Percentiles rank a stretch among this genome's conserved stretches.
Conservation (phyloP, 1,284 basidiomycete species). For the Tremellales sp. region DNA sequence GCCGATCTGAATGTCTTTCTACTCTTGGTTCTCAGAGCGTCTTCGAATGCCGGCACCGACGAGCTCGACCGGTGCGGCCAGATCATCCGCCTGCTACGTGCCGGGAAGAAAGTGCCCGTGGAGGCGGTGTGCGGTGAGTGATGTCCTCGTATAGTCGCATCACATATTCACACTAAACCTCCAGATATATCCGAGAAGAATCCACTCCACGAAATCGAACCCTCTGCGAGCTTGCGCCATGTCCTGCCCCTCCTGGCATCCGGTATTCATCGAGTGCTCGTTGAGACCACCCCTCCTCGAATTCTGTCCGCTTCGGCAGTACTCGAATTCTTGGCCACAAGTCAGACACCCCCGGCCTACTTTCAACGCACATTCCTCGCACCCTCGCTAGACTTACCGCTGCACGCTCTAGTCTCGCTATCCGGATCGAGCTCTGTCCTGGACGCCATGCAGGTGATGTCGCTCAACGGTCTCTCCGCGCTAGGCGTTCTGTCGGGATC, state of each 20-base stretch:
- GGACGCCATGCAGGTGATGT: constrained; percentile 42
- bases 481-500: constrained; percentile 23
- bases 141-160: not conserved
- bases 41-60: constrained; percentile 6
- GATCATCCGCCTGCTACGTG: not conserved
- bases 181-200: constrained; percentile 39
- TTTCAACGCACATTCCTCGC: constrained; percentile 19
- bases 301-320: constrained; percentile 25
- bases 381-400: constrained; percentile 13
- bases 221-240: constrained; percentile 19
- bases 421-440: constrained; percentile 26
- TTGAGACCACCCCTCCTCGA: constrained; percentile 9
- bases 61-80: not conserved
- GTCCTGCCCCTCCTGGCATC: constrained; percentile 33
- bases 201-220: constrained; percentile 23
- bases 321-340: constrained; percentile 24
- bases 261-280: constrained; percentile 33
- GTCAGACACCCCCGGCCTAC: constrained; percentile 8
- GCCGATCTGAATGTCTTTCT: constrained; percentile 39
- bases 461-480: constrained; percentile 27
- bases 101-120: constrained; percentile 17
- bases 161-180: not conserved
- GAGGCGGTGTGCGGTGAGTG: constrained; percentile 29
- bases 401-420: constrained; percentile 33
- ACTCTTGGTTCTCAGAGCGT: constrained; percentile 30